Percentiles rank a stretch among this genome's conserved stretches.
phyloP scores from a whole-genome alignment of 169 alveolate genomes.

The Cryptosporidium bovis region DNA sequence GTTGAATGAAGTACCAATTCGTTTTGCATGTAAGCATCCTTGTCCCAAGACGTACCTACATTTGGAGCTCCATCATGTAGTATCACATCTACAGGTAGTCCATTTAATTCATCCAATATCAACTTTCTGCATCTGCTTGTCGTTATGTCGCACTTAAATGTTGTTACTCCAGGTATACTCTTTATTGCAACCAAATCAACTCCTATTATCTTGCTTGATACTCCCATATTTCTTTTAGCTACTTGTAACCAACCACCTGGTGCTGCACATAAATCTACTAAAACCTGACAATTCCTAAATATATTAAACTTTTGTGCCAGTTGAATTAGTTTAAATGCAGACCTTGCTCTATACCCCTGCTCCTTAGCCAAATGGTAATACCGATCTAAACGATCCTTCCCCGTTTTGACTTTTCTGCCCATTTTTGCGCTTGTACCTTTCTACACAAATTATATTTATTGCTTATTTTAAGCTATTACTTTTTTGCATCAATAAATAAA shows the following conservation, averaged over 20 bases:
- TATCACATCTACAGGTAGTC: slow-evolving; percentile 95
- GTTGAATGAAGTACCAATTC: slow-evolving; percentile 94
- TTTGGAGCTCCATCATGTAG: slow-evolving; percentile 99
- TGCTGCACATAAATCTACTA: slow-evolving; percentile 99
- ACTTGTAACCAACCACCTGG: slow-evolving; percentile 99
- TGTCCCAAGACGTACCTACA: slow-evolving; percentile 98
- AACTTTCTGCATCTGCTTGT: slow-evolving; percentile 80
- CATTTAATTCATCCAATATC: slow-evolving; percentile 79
- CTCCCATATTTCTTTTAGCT: slow-evolving; percentile 93
- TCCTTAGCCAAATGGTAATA: slow-evolving; percentile 97
- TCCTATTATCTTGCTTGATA: slow-evolving; percentile 93
- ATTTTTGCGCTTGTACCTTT: slow-evolving; percentile 58
- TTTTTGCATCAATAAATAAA: too few species aligned
- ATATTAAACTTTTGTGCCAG: slow-evolving; percentile 93
- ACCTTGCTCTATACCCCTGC: slow-evolving; percentile 98
- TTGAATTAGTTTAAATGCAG: slow-evolving; percentile 98
- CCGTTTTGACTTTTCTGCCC: slow-evolving; percentile 89
- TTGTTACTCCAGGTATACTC: slow-evolving; percentile 95
- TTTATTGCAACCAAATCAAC: slow-evolving; percentile 97
- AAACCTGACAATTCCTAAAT: slow-evolving; percentile 82
- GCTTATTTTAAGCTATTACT: too few species aligned
- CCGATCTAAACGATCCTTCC: slow-evolving; percentile 93
- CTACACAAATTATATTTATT: too few species aligned
- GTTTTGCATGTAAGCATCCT: slow-evolving; percentile 97
- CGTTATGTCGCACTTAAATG: slow-evolving; percentile 95